Evolutionary conservation across 768 basidiomycete genomes (phyloP), one percentile per base, ranked within the genome.

Genomic region (Gyrodon lividus): DNA sequence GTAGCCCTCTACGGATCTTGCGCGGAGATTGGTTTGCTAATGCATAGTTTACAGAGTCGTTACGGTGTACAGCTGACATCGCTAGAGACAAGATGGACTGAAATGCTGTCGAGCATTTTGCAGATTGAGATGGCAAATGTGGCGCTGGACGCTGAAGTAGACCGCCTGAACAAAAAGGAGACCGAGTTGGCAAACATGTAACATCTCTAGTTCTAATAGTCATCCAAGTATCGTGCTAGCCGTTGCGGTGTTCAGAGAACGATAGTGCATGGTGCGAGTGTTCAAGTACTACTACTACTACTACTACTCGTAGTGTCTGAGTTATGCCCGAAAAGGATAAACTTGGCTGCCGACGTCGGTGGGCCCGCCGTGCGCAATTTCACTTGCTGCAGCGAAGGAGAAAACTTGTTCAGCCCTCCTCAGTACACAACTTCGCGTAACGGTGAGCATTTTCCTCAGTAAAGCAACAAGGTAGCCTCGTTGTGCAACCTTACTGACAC

Each of bases 41-140:
- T 42, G 51, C 13, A 12, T 5, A 43, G 5, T 30, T 40, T 41
- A 12, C 64, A 98, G 89, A 90, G 87, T 40, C 81, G 77, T 8
- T 73, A 86, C 17, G 94, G 94, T 46, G 77, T 81, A 45, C 90
- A 94, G 60, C 73, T 98, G 52, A 88, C 83, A 24, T 74, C 82
- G 8, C 72, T 97, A 52, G 94, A 98, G 70, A 87, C 82, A 33
- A 79, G 86, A 55, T 98, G 95, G 95, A 95, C 92, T 19, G 91
- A 94, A 70, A 76, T 98, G 42, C 86, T 98, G 50, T 93, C 92
- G 48, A 87, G 72, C 46, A 88, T 95, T 40, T 72, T 98, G 52
- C 95, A 98, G 71, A 88, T 97, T 57, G 95, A 97, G 76, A 85
- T 98, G 83, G 96, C 94, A 16, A 95, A 93, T 66, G 79, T 86